Percentiles rank a stretch among this genome's conserved stretches.
These are phyloP conservation scores for Cucurbita maxima DNA, from an alignment of 306 rosid species.

Conservation along the genomic window DNA sequence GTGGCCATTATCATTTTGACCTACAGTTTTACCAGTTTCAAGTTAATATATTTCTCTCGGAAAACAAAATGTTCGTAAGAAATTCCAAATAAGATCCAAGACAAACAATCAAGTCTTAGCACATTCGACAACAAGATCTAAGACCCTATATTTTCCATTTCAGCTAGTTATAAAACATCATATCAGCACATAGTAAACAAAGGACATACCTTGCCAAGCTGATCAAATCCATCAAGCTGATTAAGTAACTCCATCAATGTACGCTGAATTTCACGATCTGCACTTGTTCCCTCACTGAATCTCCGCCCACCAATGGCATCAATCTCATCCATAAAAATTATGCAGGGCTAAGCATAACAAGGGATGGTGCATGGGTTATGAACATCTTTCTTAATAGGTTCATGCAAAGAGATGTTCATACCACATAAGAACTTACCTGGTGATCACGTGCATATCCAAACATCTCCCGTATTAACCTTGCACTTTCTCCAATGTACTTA, in stretches of 20 bases:
- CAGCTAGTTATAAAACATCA: background rate
- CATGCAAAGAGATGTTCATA: slow-evolving; percentile 1
- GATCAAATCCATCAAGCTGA: too few relatives aligned
- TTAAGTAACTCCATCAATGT: too few relatives aligned
- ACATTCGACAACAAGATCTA: background rate
- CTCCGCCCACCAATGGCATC: slow-evolving; percentile 99
- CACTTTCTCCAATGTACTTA: slow-evolving; percentile 93
- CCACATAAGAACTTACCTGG: slow-evolving; percentile 37
- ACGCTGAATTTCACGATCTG: slow-evolving; percentile 58
- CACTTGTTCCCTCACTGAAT: slow-evolving; percentile 92
- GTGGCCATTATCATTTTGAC: slow-evolving; percentile 98
- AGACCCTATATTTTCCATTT: background rate
- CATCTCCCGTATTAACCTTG: slow-evolving; percentile 90
- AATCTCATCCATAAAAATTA: slow-evolving; percentile 96
- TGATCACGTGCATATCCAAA: slow-evolving; percentile 98
- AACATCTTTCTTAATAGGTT: background rate
- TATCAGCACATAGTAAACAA: background rate
- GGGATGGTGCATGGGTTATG: slow-evolving; percentile 2
- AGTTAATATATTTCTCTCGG: background rate
- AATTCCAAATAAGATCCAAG: background rate
- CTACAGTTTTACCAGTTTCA: slow-evolving; percentile 19
- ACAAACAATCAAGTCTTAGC: background rate
- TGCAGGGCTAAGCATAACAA: slow-evolving; percentile 61
- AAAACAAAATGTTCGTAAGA: background rate
- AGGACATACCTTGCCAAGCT: too few relatives aligned